Evolutionary conservation across 495 filamentous ascomycete genomes (phyloP).

Genomic region (Neurospora discreta): DNA sequence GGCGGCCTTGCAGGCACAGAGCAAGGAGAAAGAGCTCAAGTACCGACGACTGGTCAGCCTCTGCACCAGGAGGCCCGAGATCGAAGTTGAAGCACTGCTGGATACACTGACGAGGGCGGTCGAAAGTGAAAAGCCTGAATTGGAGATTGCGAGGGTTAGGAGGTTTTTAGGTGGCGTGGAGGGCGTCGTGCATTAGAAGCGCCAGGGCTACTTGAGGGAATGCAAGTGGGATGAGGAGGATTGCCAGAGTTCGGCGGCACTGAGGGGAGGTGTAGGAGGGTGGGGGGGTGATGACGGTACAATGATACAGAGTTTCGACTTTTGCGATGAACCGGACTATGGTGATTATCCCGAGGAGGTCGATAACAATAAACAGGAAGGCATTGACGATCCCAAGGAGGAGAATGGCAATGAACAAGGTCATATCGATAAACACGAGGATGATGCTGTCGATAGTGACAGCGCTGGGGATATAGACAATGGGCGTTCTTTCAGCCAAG

Average conservation of each 20-base stretch:
- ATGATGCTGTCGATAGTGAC: not conserved
- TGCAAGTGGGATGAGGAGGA: not conserved
- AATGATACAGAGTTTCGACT: too few relatives aligned
- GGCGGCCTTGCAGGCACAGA: conserved; percentile 43
- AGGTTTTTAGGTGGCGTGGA: conserved; percentile 67
- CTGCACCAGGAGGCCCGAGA: conserved; percentile 54
- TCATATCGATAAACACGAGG: not conserved
- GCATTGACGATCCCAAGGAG: too few relatives aligned
- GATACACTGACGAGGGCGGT: conserved; percentile 55
- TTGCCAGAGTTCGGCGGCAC: not conserved
- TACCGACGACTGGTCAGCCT: conserved; percentile 60
- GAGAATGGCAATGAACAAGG: not conserved
- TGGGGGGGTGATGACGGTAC: too few relatives aligned
- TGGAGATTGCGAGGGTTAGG: conserved; percentile 57
- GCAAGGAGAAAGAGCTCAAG: conserved; percentile 55
- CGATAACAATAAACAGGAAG: too few relatives aligned
- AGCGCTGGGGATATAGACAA: too few relatives aligned
- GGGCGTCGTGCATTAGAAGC: conserved; percentile 23
- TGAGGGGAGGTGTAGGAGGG: not conserved
- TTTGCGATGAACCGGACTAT: too few relatives aligned
- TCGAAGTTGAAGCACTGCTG: conserved; percentile 51
- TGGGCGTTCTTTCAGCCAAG: too few relatives aligned
- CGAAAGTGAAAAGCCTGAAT: conserved; percentile 58
- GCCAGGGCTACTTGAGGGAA: not conserved
- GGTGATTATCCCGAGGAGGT: too few relatives aligned